Evolutionary conservation across 441 rosid genomes (phyloP), one percentile per base, ranked within the genome.

Genomic region (Aquilaria agallochum): DNA sequence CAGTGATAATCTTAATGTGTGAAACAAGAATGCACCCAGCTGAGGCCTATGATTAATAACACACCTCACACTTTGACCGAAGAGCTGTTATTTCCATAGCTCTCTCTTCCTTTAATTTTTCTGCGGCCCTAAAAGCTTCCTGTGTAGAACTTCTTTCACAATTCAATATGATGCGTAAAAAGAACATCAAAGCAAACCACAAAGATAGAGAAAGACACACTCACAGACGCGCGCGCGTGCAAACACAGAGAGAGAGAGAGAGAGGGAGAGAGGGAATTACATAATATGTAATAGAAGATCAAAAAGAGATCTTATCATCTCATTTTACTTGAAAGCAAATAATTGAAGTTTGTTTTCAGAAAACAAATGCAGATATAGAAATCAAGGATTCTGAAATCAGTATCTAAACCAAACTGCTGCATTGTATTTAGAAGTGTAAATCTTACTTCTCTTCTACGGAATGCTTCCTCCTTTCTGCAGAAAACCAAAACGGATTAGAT

Each of bases 381-480:
- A 5, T 11, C 20, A 14, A 50, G 15, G 6, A 5, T 50, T 13
- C 11, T 50, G 53, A 50, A 50, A 13, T 6, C 27, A 8, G 2
- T 5, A 20, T 20, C 55, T 20, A 9, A 53, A 11, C 9, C 55
- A 1, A 15, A 53, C 30, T 27, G 57, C 54, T 32, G 34, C 50
- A 64, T 34, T 54, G 30, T 56, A 45, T 53, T 58, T 6, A 60
- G 27, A 60, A n/a, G 68, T 55, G 55, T 64, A n/a, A n/a, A 40
- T 34, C 63, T 68, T 72, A 76, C 90, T 89, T 95, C 98, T 80
- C 97, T 82, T 71, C 88, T 95, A 50, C 87, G 93, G 78, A 95
- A 73, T 45, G 95, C 99, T 81, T 92, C 99, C 76, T 92, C 99
- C 76, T 88, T 95, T 86, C 99, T 86, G 70, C 65, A 71, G 46